Conservation (phyloP, 768 basidiomycete species). For the Mycena vitilis region DNA sequence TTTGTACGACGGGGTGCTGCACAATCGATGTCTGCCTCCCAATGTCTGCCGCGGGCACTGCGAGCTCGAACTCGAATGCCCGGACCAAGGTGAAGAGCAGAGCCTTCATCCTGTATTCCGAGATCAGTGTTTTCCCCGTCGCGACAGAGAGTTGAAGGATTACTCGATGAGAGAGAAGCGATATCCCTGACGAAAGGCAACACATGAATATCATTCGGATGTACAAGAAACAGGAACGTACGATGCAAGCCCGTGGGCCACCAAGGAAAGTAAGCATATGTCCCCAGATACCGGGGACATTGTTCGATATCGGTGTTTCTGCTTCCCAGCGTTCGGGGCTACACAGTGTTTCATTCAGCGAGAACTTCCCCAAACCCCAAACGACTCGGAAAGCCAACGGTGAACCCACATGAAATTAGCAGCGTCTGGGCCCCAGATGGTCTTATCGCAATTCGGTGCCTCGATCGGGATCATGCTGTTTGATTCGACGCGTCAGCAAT, state of each 20-base stretch:
- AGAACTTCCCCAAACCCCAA: not conserved
- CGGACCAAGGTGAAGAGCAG: conserved; percentile 29
- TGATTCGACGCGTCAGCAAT: not conserved
- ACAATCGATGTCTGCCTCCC: conserved; percentile 13
- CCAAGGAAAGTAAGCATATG: conserved; percentile 55
- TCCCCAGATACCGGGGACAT: conserved; percentile 55
- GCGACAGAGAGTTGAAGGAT: not conserved
- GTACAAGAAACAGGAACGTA: not conserved
- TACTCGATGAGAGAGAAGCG: conserved; percentile 23
- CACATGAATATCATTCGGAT: not conserved
- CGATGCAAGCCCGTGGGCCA: conserved; percentile 57
- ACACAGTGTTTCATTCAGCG: not conserved
- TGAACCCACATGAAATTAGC: conserved; percentile 52
- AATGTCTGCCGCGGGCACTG: conserved; percentile 16
- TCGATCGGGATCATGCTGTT: conserved; percentile 25
- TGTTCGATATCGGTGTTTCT: conserved; percentile 38
- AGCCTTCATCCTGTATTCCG: conserved; percentile 17
- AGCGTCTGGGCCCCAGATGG: conserved; percentile 58
- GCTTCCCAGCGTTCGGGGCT: conserved; percentile 60
- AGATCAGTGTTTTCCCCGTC: not conserved
- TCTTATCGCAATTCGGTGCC: conserved; percentile 50
- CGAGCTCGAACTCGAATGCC: conserved; percentile 30
- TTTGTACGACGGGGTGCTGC: conserved; percentile 21
- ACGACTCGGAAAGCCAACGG: not conserved
- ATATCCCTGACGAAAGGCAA: conserved; percentile 33